Evolutionary conservation across 345 rosid species (phyloP), one percentile per base, ranked within the genome.

Genomic region (Brassica nigra): DNA sequence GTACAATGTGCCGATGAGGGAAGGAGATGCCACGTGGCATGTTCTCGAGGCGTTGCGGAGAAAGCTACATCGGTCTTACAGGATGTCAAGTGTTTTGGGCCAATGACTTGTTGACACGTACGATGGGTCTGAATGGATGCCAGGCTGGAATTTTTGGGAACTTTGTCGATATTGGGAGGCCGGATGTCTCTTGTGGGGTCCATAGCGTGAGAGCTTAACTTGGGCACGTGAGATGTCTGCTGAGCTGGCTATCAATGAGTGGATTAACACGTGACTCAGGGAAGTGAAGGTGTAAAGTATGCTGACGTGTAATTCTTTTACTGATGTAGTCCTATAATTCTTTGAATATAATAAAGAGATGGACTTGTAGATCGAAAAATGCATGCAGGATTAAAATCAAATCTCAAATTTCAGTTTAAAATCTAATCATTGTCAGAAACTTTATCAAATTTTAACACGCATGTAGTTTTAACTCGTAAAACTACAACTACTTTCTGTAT

Each of bases 1-100:
- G 42, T 90, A 84, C 84, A 77, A 91, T 42, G 85, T 84, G n/a
- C 84, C 65, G n/a, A 77, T 89, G 64, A 70, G 76, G 10, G 84
- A 82, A 70, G 96, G 98, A 0, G 99, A 95, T 14, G 98, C 98
- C 84, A 93, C 98, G 85, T 95, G 99, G 97, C 96, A 84, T 3
- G 85, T 91, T 12, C 78, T 93, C 1, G 83, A 74, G 34, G 78
- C 89, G 42, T 81, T 95, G 84, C 54, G 88, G 15, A 54, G 70
- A 4, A 93, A 82, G 81, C 77, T 89, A 37, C 83, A 82, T 58
- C 85, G 91, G 66, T 89, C 97, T 8, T 76, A 76, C 78, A 85
- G 76, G 39, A 83, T 85, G 65, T 85, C 75, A 68, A 86, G 81
- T 78, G 83, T 80, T 82, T 77, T 63, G 0, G 15, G 12, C 88